Conservation (phyloP, 2,329 filamentous ascomycete genomes). For the Colletotrichum costaricense region DNA sequence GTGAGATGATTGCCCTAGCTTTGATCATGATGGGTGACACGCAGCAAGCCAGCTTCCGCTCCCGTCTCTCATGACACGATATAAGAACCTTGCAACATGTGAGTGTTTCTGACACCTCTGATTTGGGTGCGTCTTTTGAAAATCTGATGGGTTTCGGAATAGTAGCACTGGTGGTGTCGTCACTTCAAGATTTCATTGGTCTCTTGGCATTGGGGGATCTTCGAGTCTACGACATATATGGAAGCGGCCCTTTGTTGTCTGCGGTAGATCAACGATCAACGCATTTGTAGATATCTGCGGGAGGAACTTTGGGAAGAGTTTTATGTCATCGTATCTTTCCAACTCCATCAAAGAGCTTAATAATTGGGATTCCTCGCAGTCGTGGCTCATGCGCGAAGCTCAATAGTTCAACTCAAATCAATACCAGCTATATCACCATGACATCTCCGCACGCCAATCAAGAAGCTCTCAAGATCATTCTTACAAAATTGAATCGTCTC, state of each 20-base stretch:
- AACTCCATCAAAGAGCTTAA: not conserved
- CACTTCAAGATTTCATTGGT: not conserved
- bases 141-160: not conserved
- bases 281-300: not conserved
- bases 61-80: not conserved
- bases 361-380: not conserved
- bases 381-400: no score
- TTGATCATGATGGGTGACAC: no score
- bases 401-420: no score
- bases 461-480: conserved; percentile 24
- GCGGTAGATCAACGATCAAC: not conserved
- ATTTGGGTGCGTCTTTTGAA: not conserved
- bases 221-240: not conserved
- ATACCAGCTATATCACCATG: not conserved
- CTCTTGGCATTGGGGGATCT: not conserved
- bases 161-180: not conserved
- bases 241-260: not conserved
- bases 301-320: not conserved
- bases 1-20: not conserved
- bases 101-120: not conserved
- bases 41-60: not conserved
- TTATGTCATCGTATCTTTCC: not conserved
- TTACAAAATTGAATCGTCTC: conserved; percentile 20
- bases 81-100: not conserved
- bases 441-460: conserved; percentile 14